Conservation (phyloP, 441 rosid species). For the Euphorbia schlechtendalii region DNA sequence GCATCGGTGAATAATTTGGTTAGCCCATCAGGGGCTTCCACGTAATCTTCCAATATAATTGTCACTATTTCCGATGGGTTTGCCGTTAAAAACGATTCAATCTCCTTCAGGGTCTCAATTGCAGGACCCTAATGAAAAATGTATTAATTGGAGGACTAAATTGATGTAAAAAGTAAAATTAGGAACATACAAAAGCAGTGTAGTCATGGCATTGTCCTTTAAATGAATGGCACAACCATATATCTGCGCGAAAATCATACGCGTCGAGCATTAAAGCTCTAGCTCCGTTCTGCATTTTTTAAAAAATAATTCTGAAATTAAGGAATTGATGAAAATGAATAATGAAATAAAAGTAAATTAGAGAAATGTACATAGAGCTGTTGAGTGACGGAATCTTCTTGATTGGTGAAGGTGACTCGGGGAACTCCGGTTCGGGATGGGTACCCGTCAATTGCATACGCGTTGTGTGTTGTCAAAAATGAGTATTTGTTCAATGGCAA, state of each 20-base stretch:
- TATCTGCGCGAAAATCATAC: slow-evolving; percentile 69
- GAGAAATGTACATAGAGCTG: slow-evolving; percentile 48
- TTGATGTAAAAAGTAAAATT: too few relatives aligned
- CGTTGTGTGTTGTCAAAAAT: slow-evolving; percentile 70
- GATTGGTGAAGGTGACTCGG: slow-evolving; percentile 54
- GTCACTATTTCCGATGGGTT: slow-evolving; percentile 68
- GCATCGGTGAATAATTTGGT: slow-evolving; percentile 57
- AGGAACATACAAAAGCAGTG: slow-evolving; percentile 62
- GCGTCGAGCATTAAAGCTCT: slow-evolving; percentile 82
- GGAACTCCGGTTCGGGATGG: slow-evolving; percentile 42
- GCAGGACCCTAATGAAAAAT: slow-evolving; percentile 48
- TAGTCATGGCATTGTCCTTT: slow-evolving; percentile 50
- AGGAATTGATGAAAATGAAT: too few relatives aligned
- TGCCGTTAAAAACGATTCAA: slow-evolving; percentile 54
- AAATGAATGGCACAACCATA: slow-evolving; percentile 86
- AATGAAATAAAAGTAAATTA: too few relatives aligned
- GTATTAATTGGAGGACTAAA: too few relatives aligned
- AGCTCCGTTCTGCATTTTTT: slow-evolving; percentile 55
- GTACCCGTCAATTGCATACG: slow-evolving; percentile 54
- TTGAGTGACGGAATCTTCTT: slow-evolving; percentile 58
- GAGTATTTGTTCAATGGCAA: slow-evolving; percentile 75
- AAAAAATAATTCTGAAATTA: too few relatives aligned
- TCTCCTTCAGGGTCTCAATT: slow-evolving; percentile 52
- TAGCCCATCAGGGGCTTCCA: slow-evolving; percentile 49
- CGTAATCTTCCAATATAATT: slow-evolving; percentile 77